These are phyloP conservation scores for Trichoderma cornu-damae DNA, from an alignment of 2,329 filamentous ascomycete genomes.

Conservation along the genomic window DNA sequence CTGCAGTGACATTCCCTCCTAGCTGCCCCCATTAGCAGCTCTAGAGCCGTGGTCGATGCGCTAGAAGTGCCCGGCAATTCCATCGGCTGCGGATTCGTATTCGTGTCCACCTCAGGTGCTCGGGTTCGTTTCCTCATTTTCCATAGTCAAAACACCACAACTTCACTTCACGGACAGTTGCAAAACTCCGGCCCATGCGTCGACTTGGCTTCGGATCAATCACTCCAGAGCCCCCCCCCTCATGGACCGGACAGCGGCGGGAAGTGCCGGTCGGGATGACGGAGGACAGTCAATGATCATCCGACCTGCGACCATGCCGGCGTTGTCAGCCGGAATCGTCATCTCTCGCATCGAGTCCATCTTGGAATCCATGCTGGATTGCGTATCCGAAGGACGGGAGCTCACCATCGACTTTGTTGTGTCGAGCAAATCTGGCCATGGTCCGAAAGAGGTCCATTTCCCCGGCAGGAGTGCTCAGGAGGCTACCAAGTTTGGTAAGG, in stretches of 20 bases:
- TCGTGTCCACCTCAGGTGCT: background rate
- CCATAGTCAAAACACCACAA: no score
- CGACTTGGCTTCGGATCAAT: background rate
- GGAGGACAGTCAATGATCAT: background rate
- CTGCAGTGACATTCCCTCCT: background rate
- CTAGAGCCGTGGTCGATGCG: no score
- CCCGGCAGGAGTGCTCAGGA: conserved; percentile 46
- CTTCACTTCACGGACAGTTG: background rate
- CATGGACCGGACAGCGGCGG: background rate
- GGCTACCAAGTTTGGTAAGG: conserved; percentile 51
- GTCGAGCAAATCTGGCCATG: conserved; percentile 21
- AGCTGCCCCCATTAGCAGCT: no score
- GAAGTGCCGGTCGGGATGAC: background rate
- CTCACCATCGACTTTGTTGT: conserved; percentile 29
- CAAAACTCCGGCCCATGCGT: conserved; percentile 7
- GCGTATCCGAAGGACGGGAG: conserved; percentile 25
- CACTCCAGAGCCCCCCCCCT: background rate
- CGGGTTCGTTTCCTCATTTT: background rate
- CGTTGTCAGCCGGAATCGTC: conserved; percentile 25
- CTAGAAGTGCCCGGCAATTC: background rate
- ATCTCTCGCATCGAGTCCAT: conserved; percentile 36
- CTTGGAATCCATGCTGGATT: conserved; percentile 29
- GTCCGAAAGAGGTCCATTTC: conserved; percentile 35
- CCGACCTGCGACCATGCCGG: conserved; percentile 1
- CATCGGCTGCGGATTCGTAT: background rate